These are phyloP conservation scores for Purshia tridentata DNA, from an alignment of 306 rosid species.

Conservation along the genomic window DNA sequence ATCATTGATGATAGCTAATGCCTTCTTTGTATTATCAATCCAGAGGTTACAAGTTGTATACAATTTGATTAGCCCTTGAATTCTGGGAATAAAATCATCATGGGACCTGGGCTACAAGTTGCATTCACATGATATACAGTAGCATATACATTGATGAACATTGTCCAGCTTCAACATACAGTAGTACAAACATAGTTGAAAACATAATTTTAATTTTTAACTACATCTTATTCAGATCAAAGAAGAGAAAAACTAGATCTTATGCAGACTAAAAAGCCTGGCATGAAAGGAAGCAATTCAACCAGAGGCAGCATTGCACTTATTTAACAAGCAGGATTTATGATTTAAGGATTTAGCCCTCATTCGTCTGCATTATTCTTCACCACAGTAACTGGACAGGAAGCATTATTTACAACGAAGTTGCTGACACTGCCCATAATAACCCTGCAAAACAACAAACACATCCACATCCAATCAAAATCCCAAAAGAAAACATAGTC, in stretches of 20 bases:
- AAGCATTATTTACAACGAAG: slow-evolving; percentile 63
- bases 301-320: slow-evolving; percentile 14
- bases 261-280: background rate
- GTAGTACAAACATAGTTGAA: background rate
- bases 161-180: background rate
- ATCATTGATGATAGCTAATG: too few relatives aligned
- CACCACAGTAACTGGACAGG: slow-evolving; percentile 79
- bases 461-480: slow-evolving; percentile 28
- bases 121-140: background rate
- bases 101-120: background rate
- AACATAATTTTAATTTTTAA: background rate
- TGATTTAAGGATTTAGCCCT: background rate
- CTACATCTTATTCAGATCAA: background rate
- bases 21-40: too few relatives aligned
- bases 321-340: slow-evolving; percentile 14
- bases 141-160: background rate
- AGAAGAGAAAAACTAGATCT: background rate
- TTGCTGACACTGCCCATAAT: slow-evolving; percentile 91
- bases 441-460: slow-evolving; percentile 46
- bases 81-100: background rate
- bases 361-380: slow-evolving; percentile 30
- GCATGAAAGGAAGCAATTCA: slow-evolving; percentile 12
- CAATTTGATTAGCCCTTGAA: background rate
- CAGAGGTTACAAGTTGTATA: background rate
- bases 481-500: background rate